These are phyloP conservation scores for Moricandia moricandioides DNA, from an alignment of 345 rosid species.

Conservation along the genomic window DNA sequence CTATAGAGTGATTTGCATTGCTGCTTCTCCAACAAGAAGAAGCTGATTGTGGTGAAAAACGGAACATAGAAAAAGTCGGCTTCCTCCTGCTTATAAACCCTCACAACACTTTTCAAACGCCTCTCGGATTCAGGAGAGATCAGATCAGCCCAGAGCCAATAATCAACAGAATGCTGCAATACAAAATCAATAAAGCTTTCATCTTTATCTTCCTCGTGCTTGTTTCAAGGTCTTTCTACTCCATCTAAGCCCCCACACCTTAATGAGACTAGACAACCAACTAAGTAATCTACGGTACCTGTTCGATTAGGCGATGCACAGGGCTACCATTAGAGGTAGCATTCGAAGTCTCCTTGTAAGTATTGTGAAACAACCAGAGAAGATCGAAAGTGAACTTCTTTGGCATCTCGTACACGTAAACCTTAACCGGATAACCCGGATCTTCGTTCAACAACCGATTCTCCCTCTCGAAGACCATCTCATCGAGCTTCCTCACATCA, in stretches of 20 bases:
- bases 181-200: background rate
- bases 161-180: slow-evolving; percentile 87
- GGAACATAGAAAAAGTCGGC: slow-evolving; percentile 88
- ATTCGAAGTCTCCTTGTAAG: slow-evolving; percentile 70
- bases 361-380: slow-evolving; percentile 64
- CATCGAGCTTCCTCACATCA: slow-evolving; percentile 49
- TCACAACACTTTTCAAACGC: slow-evolving; percentile 68
- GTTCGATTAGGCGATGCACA: slow-evolving; percentile 91
- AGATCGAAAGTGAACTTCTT: slow-evolving; percentile 78
- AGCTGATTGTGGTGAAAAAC: slow-evolving; percentile 89
- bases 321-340: slow-evolving; percentile 98
- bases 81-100: slow-evolving; percentile 72
- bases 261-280: too few species aligned
- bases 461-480: slow-evolving; percentile 43
- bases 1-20: slow-evolving; percentile 97
- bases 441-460: slow-evolving; percentile 40
- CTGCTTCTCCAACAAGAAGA: slow-evolving; percentile 90
- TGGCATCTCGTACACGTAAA: slow-evolving; percentile 93
- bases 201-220: too few species aligned
- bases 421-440: slow-evolving; percentile 62
- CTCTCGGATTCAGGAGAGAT: slow-evolving; percentile 75
- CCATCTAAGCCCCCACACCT: too few species aligned
- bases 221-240: too few species aligned
- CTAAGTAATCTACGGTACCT: slow-evolving; percentile 32
- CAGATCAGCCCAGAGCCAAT: slow-evolving; percentile 96